A percentile compares a stretch with the other conserved stretches of the same genome.
Evolutionary conservation across 2,329 filamentous ascomycete species (phyloP).

Genomic region (Fonsecaea nubica): DNA sequence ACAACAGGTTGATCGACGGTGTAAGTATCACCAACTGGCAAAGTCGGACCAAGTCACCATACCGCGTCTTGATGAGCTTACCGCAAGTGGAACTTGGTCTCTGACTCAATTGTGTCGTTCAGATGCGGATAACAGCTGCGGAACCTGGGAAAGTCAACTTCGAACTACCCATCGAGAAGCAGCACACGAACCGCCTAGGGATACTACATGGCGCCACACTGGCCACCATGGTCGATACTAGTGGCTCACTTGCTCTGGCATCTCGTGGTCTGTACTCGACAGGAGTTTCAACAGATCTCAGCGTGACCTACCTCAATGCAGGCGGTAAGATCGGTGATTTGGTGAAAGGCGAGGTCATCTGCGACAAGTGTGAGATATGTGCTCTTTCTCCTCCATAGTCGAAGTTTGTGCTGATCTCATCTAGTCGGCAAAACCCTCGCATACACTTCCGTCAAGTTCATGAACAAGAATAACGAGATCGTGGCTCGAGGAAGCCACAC

Average conservation of each 20-base stretch:
- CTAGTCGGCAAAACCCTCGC: constrained; percentile 70
- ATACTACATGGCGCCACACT: constrained; percentile 73
- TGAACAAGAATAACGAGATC: constrained; percentile 63
- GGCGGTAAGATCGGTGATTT: constrained; percentile 69
- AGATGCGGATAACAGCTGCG: constrained; percentile 68
- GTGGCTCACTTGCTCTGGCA: constrained; percentile 70
- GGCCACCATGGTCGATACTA: constrained; percentile 70
- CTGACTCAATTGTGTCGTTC: constrained; percentile 14
- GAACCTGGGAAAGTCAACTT: constrained; percentile 68
- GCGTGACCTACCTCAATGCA: constrained; percentile 68
- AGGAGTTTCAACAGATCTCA: constrained; percentile 71
- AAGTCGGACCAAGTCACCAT: constrained; percentile 26
- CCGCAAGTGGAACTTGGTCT: not conserved
- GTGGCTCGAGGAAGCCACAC: constrained; percentile 72
- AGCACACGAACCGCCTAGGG: constrained; percentile 70
- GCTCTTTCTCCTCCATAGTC: not conserved
- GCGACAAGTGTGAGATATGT: constrained; percentile 65
- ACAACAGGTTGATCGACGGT: constrained; percentile 47
- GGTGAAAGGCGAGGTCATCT: constrained; percentile 66
- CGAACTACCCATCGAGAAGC: constrained; percentile 68
- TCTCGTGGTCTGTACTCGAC: constrained; percentile 70
- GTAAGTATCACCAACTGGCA: constrained; percentile 44
- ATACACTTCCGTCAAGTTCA: constrained; percentile 68
- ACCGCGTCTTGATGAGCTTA: not conserved
- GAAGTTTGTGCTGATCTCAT: constrained; percentile 8